Evolutionary conservation across 352 stramenopile species (phyloP).

Genomic region (Aphanomyces astaci): DNA sequence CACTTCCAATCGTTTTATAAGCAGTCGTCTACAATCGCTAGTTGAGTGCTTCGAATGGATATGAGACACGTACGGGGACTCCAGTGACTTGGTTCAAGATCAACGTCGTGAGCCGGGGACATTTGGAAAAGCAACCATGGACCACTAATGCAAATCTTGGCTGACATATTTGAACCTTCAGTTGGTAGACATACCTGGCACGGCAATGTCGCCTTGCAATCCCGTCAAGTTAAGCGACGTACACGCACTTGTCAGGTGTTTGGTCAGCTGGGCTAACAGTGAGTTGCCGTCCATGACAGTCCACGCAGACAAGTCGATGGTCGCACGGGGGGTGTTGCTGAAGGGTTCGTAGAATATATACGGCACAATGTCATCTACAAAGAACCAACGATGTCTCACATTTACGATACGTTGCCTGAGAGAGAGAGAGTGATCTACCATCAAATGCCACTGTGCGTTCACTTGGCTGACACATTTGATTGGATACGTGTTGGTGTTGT

Average conservation of each 20-base stretch:
- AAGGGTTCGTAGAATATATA: conserved; percentile 18
- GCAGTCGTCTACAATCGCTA: not conserved
- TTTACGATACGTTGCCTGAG: too few species aligned
- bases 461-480: not conserved
- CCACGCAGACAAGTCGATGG: conserved; percentile 12
- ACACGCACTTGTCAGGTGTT: conserved; percentile 4
- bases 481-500: not conserved
- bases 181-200: not conserved
- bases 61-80: not conserved
- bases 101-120: not conserved
- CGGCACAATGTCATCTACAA: conserved; percentile 6
- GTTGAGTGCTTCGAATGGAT: not conserved
- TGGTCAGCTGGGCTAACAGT: not conserved
- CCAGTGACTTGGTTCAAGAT: not conserved
- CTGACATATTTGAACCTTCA: not conserved
- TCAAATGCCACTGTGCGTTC: not conserved
- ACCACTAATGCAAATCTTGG: too few species aligned
- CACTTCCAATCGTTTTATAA: not conserved
- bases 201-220: conserved; percentile 2
- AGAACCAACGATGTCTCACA: too few species aligned
- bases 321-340: not conserved
- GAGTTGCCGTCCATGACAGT: conserved; percentile 14
- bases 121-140: not conserved
- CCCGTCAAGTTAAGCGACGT: conserved; percentile 9
- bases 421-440: too few species aligned